phyloP scores from a whole-genome alignment of 495 filamentous ascomycete species.

The Arthonia radiata region DNA sequence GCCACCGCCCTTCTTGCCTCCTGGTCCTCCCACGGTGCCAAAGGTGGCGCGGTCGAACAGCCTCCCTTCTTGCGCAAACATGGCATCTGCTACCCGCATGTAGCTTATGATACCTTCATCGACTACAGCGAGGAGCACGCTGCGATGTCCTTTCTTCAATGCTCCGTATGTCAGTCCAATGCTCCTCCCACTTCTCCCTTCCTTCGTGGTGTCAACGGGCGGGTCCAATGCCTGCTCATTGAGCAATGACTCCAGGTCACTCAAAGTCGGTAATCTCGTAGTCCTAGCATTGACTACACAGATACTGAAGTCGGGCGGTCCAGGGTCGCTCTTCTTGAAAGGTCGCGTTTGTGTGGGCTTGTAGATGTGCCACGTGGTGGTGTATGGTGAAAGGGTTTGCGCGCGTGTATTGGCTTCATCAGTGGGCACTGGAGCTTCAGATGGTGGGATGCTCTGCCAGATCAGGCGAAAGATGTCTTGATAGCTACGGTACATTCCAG shows the following conservation, averaged over 20 bases:
- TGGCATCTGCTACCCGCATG: constrained; percentile 50
- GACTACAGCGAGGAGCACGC: constrained; percentile 65
- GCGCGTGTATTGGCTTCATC: constrained; percentile 2
- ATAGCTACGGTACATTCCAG: constrained; percentile 62
- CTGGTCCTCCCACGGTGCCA: too few relatives aligned
- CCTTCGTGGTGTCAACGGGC: not conserved
- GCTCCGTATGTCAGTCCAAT: constrained; percentile 32
- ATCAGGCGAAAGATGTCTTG: constrained; percentile 51
- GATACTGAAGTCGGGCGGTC: constrained; percentile 57
- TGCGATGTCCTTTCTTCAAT: constrained; percentile 65
- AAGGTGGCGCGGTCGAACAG: too few relatives aligned
- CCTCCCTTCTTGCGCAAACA: constrained; percentile 47
- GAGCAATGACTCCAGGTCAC: constrained; percentile 43
- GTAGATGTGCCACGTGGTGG: constrained; percentile 52
- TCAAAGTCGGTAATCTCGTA: constrained; percentile 40
- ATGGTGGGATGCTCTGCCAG: constrained; percentile 42
- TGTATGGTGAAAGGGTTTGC: constrained; percentile 26
- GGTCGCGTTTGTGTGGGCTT: constrained; percentile 40
- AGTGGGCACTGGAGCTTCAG: constrained; percentile 17
- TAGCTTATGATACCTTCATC: constrained; percentile 81
- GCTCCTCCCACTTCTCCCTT: constrained; percentile 16
- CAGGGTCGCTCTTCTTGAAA: constrained; percentile 56
- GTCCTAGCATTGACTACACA: constrained; percentile 54
- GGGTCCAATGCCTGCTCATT: constrained; percentile 9
- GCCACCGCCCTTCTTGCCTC: too few relatives aligned